phyloP scores from a whole-genome alignment of 176 grass and related monocot genomes.

The Oryza officinalis region DNA sequence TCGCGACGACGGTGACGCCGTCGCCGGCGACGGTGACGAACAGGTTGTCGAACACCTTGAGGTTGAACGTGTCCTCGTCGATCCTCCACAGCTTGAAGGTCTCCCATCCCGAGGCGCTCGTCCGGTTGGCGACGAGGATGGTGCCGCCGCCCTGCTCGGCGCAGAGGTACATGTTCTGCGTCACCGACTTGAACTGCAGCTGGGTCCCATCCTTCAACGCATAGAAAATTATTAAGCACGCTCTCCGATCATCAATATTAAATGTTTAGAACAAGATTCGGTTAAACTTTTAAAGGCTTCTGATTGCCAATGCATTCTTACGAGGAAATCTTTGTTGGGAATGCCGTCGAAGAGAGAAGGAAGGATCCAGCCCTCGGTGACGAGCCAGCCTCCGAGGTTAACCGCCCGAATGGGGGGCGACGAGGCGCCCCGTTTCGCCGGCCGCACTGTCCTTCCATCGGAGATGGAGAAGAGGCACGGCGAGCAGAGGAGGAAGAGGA shows the following conservation, averaged over 20 bases:
- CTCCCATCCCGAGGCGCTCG: conserved; percentile 55
- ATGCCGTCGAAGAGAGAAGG: conserved; percentile 49
- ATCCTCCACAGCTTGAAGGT: conserved; percentile 89
- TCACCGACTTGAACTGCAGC: conserved; percentile 66
- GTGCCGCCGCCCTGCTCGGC: conserved; percentile 45
- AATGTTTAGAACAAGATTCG: too few relatives aligned
- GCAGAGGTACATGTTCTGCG: conserved; percentile 6
- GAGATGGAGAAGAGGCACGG: background rate
- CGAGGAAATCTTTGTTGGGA: conserved; percentile 40
- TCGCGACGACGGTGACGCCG: conserved; percentile 32
- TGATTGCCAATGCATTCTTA: too few relatives aligned
- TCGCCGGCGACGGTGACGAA: conserved; percentile 46
- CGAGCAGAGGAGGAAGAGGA: background rate
- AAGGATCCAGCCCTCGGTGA: conserved; percentile 49
- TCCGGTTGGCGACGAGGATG: conserved; percentile 51
- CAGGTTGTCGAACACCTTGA: conserved; percentile 45
- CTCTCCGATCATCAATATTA: too few relatives aligned
- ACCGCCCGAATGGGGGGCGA: conserved; percentile 24
- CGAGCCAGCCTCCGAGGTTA: conserved; percentile 53
- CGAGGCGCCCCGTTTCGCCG: background rate
- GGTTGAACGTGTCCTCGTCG: conserved; percentile 47
- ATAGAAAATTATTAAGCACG: too few relatives aligned
- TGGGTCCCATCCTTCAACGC: conserved; percentile 53
- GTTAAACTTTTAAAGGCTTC: too few relatives aligned
- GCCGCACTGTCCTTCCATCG: background rate